Evolutionary conservation across 805 yeast species (phyloP).

Genomic region (Zygoascus bituminiphila): DNA sequence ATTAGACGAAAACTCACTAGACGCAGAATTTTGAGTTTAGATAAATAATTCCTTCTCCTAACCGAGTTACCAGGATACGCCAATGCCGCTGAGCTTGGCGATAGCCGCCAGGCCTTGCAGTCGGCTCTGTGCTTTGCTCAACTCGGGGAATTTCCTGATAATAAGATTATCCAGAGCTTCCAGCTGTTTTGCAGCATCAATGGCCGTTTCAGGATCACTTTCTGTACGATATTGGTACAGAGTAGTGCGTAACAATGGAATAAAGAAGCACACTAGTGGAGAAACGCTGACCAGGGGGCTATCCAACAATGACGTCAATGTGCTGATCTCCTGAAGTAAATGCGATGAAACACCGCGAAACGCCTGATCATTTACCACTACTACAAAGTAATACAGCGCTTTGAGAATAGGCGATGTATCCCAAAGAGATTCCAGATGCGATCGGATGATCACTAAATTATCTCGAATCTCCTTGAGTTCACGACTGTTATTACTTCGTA

Average conservation of each 20-base stretch:
- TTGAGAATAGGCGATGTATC: constrained; percentile 20
- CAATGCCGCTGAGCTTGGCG: constrained; percentile 9
- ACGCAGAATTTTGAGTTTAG: too few relatives aligned
- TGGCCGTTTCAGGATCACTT: not conserved
- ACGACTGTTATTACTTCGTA: not conserved
- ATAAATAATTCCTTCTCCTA: too few relatives aligned
- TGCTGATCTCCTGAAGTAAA: constrained; percentile 9
- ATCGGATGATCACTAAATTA: constrained; percentile 1
- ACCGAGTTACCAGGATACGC: too few relatives aligned
- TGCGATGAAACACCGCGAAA: not conserved
- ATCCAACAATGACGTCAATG: constrained; percentile 14
- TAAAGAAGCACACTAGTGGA: constrained; percentile 15
- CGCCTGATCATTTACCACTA: constrained; percentile 8
- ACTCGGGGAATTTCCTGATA: constrained; percentile 14
- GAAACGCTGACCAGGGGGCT: constrained; percentile 18
- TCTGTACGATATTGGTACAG: constrained; percentile 2
- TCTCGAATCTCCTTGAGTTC: constrained; percentile 4
- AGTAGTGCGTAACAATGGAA: constrained; percentile 13
- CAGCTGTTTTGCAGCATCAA: constrained; percentile 4
- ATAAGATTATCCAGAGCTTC: constrained; percentile 13
- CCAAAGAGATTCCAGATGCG: constrained; percentile 17
- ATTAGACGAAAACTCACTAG: too few relatives aligned
- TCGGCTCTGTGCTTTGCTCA: constrained; percentile 5
- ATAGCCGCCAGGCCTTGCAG: constrained; percentile 20
- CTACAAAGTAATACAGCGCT: constrained; percentile 17